Evolutionary conservation across 805 yeast genomes (phyloP), one percentile per base, ranked within the genome.

Genomic region (Yamadazyma tumulicola): DNA sequence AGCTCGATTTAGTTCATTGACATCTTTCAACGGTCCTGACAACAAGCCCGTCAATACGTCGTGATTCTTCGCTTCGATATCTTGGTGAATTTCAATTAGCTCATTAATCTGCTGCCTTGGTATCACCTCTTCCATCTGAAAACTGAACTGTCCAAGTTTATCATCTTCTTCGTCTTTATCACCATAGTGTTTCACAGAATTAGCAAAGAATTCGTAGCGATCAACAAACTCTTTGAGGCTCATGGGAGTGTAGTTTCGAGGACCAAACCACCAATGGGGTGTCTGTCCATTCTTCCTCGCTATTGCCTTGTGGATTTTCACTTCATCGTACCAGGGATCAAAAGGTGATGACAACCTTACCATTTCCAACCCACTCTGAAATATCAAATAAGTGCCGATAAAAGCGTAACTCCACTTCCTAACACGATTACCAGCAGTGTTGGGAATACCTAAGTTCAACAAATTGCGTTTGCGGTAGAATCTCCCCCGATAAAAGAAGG

Each of bases 271-370:
- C 56, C 67, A 62, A 29, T 71, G 69, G 3, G 74, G 71, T 21
- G 58, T 59, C 36, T 64, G 63, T 5, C 83, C 79, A 29, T 63
- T 64, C 29, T 64, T 59, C 19, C 59, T 59, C 1, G 81, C 82
- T 38, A 67, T 52, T 13, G 57, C 59, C 24, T 86, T 70, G 21
- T 77, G 81, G 12, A 51, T 48, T 29, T 55, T 65, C 3, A 87
- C 85, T 48, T 82, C 87, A 20, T 77, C 85, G 17, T 57, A 67
- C 89, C 89, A 82, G 7, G 89, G 89, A 49, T 82, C 89, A 31
- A 55, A 52, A 1, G 69, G 63, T 9, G 60, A 41, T 6, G 66
- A 47, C 25, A 79, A 45, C 35, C 89, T 61, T 11, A 75, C 62
- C 5, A 68, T 45, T 47, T 82, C 91, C 22, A 81, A 50, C 3